Base-by-base conservation (phyloP, 257 asterid genomes). In the Catharanthus roseus region DNA sequence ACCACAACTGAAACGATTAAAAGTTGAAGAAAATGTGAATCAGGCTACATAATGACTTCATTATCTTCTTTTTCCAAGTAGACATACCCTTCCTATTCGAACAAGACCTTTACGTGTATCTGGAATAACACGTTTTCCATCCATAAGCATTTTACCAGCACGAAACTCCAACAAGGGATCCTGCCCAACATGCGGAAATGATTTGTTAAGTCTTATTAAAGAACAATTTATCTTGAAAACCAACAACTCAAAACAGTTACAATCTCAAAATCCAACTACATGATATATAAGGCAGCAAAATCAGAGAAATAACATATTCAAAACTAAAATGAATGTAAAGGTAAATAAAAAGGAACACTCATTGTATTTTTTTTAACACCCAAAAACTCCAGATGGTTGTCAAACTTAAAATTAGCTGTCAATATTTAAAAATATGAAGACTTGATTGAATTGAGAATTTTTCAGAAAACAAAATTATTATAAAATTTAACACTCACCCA, bases 141-240 rank as follows among this genome's bases (percentile, higher is more conserved):
- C 89, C 90, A 88, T 69, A 63, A 73, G 86, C 99, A 95, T 91
- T 87, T 87, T 95, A 62, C 99, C 99, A n/a, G 97, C 97, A 62
- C 95, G 96, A 72, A 95, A 95, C 79, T 91, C 96, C 82, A 91
- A 75, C 71, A 88, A 72, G 65, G 82, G 82, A 36, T 87, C 91
- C 99, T 95, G 85, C 68, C 58, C 68, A 82, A 69, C 53, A 72
- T 47, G 77, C 62, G 63, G 28, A 42, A 64, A 55, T 28, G 50
- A 34, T 16, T 9, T 45, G 50, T 68, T 70, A 78, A 56, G 31
- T 67, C 31, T 69, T 42, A 54, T 36, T 33, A 41, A 10, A 38
- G n/a, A 50, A 47, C 38, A 42, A 28, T 5, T 65, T 11, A 19
- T 44, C 41, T 23, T 19, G 4, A 28, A 44, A 3, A 10, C 54